These are phyloP conservation scores for Cyclostephanos tholiformis DNA, from an alignment of 108 stramenopile genomes.

Conservation along the genomic window DNA sequence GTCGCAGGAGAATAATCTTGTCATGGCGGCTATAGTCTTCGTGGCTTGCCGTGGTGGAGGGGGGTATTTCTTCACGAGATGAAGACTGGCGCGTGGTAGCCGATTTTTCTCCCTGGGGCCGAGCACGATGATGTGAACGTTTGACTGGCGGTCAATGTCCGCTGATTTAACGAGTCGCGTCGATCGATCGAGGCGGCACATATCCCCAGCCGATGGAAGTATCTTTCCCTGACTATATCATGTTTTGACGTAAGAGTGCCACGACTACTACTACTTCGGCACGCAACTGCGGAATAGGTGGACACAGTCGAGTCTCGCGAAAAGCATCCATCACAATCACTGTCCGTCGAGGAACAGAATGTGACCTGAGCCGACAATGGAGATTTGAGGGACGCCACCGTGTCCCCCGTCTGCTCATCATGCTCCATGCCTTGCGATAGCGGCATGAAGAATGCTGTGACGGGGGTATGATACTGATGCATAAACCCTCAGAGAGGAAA, in stretches of 20 bases:
- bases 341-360: neutral
- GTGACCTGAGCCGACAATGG: neutral
- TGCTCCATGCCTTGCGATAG: neutral
- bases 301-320: neutral
- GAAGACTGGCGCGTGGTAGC: neutral
- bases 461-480: too few relatives aligned
- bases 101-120: neutral
- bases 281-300: neutral
- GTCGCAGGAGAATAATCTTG: slow-evolving; percentile 21
- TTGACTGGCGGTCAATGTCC: neutral
- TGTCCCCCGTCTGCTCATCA: neutral
- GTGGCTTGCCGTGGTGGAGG: neutral
- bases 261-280: neutral
- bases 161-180: neutral
- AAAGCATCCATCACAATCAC: neutral
- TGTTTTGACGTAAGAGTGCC: neutral
- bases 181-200: neutral
- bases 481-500: too few relatives aligned
- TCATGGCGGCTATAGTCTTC: neutral
- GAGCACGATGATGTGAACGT: neutral
- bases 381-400: neutral
- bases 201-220: slow-evolving; percentile 27
- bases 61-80: neutral
- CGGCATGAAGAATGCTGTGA: neutral
- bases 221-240: slow-evolving; percentile 10